Evolutionary conservation across 2,329 filamentous ascomycete species (phyloP), one percentile per base, ranked within the genome.

Genomic region (Neofusicoccum sp.): DNA sequence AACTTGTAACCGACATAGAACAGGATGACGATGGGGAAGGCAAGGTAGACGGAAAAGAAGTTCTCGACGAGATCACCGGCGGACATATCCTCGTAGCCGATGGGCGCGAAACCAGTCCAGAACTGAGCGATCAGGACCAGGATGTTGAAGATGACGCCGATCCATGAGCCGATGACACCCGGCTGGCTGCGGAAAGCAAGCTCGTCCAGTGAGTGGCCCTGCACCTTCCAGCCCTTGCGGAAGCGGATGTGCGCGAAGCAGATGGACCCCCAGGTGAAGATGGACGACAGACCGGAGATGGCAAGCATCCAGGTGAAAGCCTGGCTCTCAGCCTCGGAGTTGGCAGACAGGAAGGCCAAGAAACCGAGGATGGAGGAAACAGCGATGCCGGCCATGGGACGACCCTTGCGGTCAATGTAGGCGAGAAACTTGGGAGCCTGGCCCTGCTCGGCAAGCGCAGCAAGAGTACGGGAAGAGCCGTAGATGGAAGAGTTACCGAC

Each of bases 401-500:
- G 54, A 14, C 54, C 54, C 41, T 58, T 58, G 41, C 54, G 54
- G 71, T 89, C 87, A 66, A 89, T 84, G 70, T 88, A 87, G 41
- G 82, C 79, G 41, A 89, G 78, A 68, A 86, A 78, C 64, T 76
- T 78, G 14, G 86, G 87, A 0, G 83, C 86, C 69, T 82, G 80
- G 56, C 78, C 73, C 76, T 96, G 92, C 74, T 97, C 93, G 50
- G 93, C 93, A 1, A 97, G 85, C 3, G 93, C 93, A 29, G 93
- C 92, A 6, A 98, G 86, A 2, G 93, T 97, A 70, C 94, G 88
- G 1, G 92, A 96, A 29, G 92, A 94, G 41, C 93, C 94, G 71
- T 96, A 98, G 65, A 97, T 89, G 65, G 93, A 88, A 6, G 92
- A 94, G 77, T 97, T 97, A 64, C 93, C 93, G 64, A 97, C 93